Conservation (phyloP, 345 rosid genomes). For the Microcos paniculata region DNA sequence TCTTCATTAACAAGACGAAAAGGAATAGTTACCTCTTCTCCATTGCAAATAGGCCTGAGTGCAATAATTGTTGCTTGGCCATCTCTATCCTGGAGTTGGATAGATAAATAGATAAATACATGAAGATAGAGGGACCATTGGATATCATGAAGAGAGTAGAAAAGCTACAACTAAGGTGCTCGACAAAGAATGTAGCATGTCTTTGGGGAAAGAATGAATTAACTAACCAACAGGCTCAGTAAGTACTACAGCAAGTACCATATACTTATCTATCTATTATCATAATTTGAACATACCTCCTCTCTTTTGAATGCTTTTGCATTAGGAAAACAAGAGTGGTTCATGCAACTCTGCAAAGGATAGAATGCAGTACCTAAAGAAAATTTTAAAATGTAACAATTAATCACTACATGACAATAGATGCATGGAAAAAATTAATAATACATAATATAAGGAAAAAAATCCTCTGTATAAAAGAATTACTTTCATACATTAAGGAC, state of each 20-base stretch:
- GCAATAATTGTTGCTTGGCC: constrained; percentile 85
- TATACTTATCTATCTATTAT: neutral
- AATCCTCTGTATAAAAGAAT: neutral
- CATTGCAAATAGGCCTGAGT: constrained; percentile 45
- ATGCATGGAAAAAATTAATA: neutral
- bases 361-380: constrained; percentile 85
- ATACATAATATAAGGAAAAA: neutral
- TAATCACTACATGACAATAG: neutral
- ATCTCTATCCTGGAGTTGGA: constrained; percentile 67
- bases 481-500: neutral
- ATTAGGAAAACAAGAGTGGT: constrained; percentile 88
- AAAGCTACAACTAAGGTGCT: neutral
- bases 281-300: constrained; percentile 41
- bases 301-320: constrained; percentile 97
- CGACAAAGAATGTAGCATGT: neutral
- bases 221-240: neutral
- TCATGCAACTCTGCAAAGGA: constrained; percentile 92
- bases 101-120: neutral
- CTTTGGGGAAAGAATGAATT: neutral
- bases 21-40: constrained; percentile 66
- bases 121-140: neutral
- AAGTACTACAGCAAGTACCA: neutral
- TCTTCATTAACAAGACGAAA: neutral
- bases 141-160: neutral
- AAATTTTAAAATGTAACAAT: neutral